These are phyloP conservation scores for Mucor ambiguus DNA, from an alignment of 371 early-diverging fungal species.

Conservation along the genomic window DNA sequence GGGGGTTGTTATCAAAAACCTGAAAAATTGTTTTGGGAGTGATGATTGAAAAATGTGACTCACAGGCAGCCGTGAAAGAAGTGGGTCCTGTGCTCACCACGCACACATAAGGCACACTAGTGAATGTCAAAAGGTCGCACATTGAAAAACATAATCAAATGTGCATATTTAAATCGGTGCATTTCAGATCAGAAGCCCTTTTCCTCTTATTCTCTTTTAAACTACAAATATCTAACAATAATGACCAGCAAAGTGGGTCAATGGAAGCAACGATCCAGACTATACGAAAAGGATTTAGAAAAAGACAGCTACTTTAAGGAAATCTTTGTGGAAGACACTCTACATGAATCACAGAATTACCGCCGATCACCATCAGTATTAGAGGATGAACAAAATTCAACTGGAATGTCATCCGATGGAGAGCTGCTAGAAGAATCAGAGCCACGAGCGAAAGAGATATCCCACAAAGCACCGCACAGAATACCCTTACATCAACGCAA, in stretches of 20 bases:
- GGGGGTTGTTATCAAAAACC: neutral
- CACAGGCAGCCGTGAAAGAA: neutral
- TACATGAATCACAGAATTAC: neutral
- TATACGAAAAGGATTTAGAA: neutral
- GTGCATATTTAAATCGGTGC: constrained; percentile 1
- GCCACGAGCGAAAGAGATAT: neutral
- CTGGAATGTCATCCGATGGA: neutral
- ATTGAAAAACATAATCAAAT: neutral
- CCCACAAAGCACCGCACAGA: neutral
- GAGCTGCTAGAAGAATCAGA: constrained; percentile 1
- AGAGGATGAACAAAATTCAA: neutral
- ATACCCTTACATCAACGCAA: neutral
- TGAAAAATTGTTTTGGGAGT: neutral
- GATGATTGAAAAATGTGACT: constrained; percentile 5
- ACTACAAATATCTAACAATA: neutral
- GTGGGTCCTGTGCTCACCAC: neutral
- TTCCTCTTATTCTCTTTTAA: neutral
- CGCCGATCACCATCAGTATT: neutral
- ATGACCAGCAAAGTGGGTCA: constrained; percentile 3
- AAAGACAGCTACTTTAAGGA: neutral
- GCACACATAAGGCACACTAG: neutral
- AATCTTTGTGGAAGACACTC: neutral
- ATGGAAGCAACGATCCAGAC: neutral
- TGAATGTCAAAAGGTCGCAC: neutral
- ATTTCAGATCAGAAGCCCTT: neutral